Evolutionary conservation across 305 asterid species (phyloP), one percentile per base, ranked within the genome.

Genomic region (Stenogyne calaminthoides): DNA sequence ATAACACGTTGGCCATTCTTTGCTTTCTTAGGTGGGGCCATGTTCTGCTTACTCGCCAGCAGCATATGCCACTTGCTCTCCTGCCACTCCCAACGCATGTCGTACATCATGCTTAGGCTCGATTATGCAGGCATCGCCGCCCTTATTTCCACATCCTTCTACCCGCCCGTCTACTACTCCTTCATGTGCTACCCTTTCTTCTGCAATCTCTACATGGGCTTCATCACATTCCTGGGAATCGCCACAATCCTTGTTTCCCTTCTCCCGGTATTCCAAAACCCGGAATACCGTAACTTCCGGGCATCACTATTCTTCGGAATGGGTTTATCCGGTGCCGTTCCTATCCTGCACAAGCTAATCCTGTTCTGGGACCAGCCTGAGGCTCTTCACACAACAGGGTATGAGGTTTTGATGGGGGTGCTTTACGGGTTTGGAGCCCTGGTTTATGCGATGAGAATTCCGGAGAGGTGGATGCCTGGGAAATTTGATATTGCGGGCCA

Each of bases 1-100:
- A 89, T 95, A 74, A 93, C 99, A 0, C 95, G 98, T 11, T 95
- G 98, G 99, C 98, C 99, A 3, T 95, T 95, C 87, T 95, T 88
- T 20, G 89, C 88, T 15, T 95, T 95, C 88, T 75, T 95, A 78
- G 96, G 98, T 3, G 98, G 98, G 69, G 99, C 99, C 67, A 93
- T 95, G 99, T 93, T 95, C 63, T 95, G 97, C 87, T 80, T 95
- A 76, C 82, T 95, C 34, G 86, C 99, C 64, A 93, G 99, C 88
- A 93, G 97, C 83, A 76, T 86, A 2, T 95, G 99, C 84, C 99
- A 95, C 87, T 76, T 93, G 62, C 88, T 95, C 63, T 89, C 92
- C 10, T 93, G 99, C 59, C 99, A 95, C 80, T 93, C 99, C 0
- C 72, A 89, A 47, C 98, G 92, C 8, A 9, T 89, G 18, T 89